Evolutionary conservation across 108 stramenopile species (phyloP).

Genomic region (Cylindrotheca fusiformis): DNA sequence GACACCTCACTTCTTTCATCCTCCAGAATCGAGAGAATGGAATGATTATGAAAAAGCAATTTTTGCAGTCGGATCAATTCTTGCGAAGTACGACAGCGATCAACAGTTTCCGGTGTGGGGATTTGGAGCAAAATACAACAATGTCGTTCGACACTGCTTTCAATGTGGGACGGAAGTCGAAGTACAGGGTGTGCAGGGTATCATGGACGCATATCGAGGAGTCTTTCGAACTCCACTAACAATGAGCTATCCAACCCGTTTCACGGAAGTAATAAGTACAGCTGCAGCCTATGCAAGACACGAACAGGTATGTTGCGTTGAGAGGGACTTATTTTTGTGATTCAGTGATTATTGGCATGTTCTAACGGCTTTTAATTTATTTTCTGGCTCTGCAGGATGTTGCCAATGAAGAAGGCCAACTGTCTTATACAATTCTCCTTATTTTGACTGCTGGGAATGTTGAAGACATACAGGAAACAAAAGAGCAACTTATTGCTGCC

Average conservation of each 20-base stretch:
- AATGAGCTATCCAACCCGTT: slow-evolving; percentile 88
- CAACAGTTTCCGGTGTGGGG: slow-evolving; percentile 88
- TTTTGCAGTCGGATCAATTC: slow-evolving; percentile 64
- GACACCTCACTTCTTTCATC: slow-evolving; percentile 77
- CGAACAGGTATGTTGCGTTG: slow-evolving; percentile 40
- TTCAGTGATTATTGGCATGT: not conserved
- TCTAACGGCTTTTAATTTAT: slow-evolving; percentile 22
- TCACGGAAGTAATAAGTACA: slow-evolving; percentile 79
- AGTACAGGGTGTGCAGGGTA: slow-evolving; percentile 82
- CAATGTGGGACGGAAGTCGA: slow-evolving; percentile 67
- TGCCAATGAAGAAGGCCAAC: slow-evolving; percentile 45
- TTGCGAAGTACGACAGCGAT: slow-evolving; percentile 88
- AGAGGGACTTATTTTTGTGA: not conserved
- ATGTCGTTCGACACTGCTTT: slow-evolving; percentile 80
- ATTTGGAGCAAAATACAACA: slow-evolving; percentile 93
- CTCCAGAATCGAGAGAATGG: slow-evolving; percentile 53
- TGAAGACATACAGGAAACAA: slow-evolving; percentile 81
- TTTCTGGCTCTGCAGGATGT: slow-evolving; percentile 18
- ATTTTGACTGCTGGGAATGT: slow-evolving; percentile 92
- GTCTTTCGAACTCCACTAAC: slow-evolving; percentile 71
- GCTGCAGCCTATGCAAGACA: slow-evolving; percentile 65
- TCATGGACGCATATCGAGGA: slow-evolving; percentile 81
- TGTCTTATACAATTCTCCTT: slow-evolving; percentile 85
- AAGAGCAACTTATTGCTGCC: slow-evolving; percentile 55
- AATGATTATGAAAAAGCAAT: slow-evolving; percentile 88